These are phyloP conservation scores for Fremontodendron californicum DNA, from an alignment of 345 rosid species.

Conservation along the genomic window DNA sequence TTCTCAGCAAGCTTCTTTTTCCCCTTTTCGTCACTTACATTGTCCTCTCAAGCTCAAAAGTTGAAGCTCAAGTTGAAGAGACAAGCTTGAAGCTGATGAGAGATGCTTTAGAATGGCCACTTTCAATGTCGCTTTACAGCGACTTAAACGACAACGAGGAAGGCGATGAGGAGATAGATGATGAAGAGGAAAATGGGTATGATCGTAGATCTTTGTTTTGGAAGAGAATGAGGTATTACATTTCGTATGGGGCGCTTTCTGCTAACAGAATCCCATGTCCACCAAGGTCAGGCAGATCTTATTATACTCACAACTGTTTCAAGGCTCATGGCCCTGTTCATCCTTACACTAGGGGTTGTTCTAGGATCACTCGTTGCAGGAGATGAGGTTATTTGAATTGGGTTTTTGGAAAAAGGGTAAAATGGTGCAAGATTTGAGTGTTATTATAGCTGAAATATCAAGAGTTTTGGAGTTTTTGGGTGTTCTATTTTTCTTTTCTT, in stretches of 20 bases:
- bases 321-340: slow-evolving; percentile 54
- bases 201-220: slow-evolving; percentile 71
- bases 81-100: slow-evolving; percentile 32
- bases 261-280: slow-evolving; percentile 90
- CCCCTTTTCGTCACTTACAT: slow-evolving; percentile 13
- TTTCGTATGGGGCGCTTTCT: slow-evolving; percentile 84
- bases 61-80: slow-evolving; percentile 31
- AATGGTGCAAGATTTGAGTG: neutral
- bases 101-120: slow-evolving; percentile 57
- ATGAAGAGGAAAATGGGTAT: slow-evolving; percentile 22
- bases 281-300: slow-evolving; percentile 89
- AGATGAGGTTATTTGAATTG: slow-evolving; percentile 22
- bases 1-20: slow-evolving; percentile 12
- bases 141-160: slow-evolving; percentile 17
- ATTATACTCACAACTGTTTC: slow-evolving; percentile 79
- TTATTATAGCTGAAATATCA: neutral
- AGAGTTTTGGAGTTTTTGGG: neutral
- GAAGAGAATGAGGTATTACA: slow-evolving; percentile 59
- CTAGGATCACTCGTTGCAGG: slow-evolving; percentile 79
- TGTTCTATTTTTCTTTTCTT: neutral
- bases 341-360: slow-evolving; percentile 79
- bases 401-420: neutral
- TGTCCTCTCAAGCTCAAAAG: slow-evolving; percentile 7
- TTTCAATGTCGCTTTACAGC: slow-evolving; percentile 30
- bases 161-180: slow-evolving; percentile 18